phyloP scores from a whole-genome alignment of 495 filamentous ascomycete species.

The Apodospora peruviana region DNA sequence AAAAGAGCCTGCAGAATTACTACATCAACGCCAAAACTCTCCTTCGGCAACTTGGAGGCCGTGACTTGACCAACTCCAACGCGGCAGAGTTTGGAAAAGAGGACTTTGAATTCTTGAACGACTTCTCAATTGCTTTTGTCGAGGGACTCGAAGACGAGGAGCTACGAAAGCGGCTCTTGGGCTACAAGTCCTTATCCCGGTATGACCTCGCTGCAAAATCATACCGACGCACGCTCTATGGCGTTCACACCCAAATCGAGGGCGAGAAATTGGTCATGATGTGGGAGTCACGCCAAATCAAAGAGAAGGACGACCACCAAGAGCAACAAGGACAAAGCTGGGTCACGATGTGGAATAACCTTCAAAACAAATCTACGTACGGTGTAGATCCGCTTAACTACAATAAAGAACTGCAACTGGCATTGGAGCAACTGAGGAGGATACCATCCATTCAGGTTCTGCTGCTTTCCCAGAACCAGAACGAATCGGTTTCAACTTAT shows the following conservation, averaged over 20 bases:
- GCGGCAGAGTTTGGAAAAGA: conserved; percentile 24
- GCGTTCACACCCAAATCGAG: conserved; percentile 43
- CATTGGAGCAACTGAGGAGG: conserved; percentile 36
- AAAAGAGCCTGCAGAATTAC: conserved; percentile 33
- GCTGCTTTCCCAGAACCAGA: conserved; percentile 38
- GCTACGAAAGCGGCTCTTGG: conserved; percentile 32
- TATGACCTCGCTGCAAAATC: conserved; percentile 14
- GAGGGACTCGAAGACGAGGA: conserved; percentile 38
- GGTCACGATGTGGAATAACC: conserved; percentile 34
- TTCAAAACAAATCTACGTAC: conserved; percentile 28
- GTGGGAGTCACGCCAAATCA: conserved; percentile 36
- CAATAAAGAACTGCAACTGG: conserved; percentile 40
- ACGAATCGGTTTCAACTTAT: conserved; percentile 42
- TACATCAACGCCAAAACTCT: conserved; percentile 38
- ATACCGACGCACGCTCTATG: conserved; percentile 38
- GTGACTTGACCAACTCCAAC: conserved; percentile 40
- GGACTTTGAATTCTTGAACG: conserved; percentile 38
- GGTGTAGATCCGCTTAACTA: conserved; percentile 35
- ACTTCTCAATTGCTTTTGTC: conserved; percentile 43
- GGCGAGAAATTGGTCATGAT: conserved; percentile 40
- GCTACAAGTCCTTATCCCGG: conserved; percentile 31
- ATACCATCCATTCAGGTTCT: conserved; percentile 42
- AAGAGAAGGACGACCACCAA: conserved; percentile 23
- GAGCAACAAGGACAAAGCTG: conserved; percentile 28
- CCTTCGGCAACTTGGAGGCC: conserved; percentile 39